Base-by-base conservation (phyloP, 139 green algal species). In the Micractinium conductrix region DNA sequence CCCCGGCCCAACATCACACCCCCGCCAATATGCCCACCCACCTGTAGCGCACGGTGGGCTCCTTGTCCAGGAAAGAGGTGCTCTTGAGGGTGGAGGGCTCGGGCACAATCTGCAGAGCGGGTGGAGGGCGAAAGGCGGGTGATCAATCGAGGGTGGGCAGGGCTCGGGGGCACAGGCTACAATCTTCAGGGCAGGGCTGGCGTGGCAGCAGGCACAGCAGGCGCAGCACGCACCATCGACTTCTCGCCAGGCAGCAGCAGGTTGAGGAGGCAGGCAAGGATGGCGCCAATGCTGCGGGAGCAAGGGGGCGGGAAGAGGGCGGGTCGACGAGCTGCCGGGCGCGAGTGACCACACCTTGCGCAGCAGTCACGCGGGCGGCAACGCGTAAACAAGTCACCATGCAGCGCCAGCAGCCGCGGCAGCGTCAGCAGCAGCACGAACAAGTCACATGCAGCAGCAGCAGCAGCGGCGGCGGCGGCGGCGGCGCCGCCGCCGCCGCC, bases 191-290 rank as follows among this genome's bases (percentile, higher is more conserved):
- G 16, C 10, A 10, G 10, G 48, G 48, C 12, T 58, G 12, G 48
- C 16, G 10, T 16, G 48, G 48, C 48, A 58, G 48, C 48, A 58
- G 10, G 48, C 48, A 58, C 12, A 16, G 53, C 53, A 62, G 53
- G 53, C 69, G 50, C 69, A 76, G 35, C 69, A 76, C 69, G 50
- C 69, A 76, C 69, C 69, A 76, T 17, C 7, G 69, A 35, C 69
- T 76, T 76, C 69, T 76, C 69, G 37, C 16, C 17, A 14, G 69
- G 69, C 69, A 76, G 69, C 69, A 76, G 69, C 37, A 76, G 69
- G 69, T 76, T 76, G 24, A 76, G 69, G 5, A 76, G 28, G 69
- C 69, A 76, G 14, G 69, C n/a, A 16, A 45, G 22, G 8, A 76
- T 45, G 69, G 69, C 38, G 24, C 69, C 69, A 28, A 76, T 45